Base-by-base conservation (phyloP, 108 stramenopile genomes). In the Halocafeteria seosinensis region DNA sequence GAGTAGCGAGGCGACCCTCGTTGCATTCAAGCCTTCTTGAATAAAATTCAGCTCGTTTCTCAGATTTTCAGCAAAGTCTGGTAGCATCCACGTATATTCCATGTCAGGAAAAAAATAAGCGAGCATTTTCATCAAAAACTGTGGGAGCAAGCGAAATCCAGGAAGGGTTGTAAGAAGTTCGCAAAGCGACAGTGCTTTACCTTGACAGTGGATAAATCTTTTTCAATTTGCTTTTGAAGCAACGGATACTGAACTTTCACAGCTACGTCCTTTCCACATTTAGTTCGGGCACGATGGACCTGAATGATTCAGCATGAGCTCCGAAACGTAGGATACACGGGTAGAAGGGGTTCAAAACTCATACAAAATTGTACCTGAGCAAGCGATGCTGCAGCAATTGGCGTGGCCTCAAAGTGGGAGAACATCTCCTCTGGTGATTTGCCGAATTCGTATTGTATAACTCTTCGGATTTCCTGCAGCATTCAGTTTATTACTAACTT, bases 181-280 rank as follows among this genome's bases (percentile, higher is more conserved):
- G n/a, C n/a, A n/a, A n/a, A n/a, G n/a, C n/a, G n/a, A n/a, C n/a
- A n/a, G n/a, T n/a, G n/a, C n/a, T n/a, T n/a, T n/a, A n/a, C 65
- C 36, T 30, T 11, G 32, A 47, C 37, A 74, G 17, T 8, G 64
- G 66, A 12, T 38, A 25, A n/a, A 74, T 61, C 33, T 74, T 70
- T 3, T 11, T 28, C 50, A 3, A 64, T 65, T 34, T 65, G 69
- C 0, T 35, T 50, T 23, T 32, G 28, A 3, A 74, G 53, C 5
- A 29, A 21, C 6, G 73, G 73, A 37, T 74, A 74, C 58, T 74
- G 73, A 9, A 74, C 63, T 50, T 74, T 74, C 28, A 74, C 58
- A 13, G 73, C 73, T 1, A 70, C 68, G 0, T 3, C 59, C 28
- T 64, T 13, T n/a, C 62, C 65, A 11, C 26, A 24, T 30, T 13